Conservation (phyloP, 202 grass and related monocot species). For the Eragrostis tef region DNA sequence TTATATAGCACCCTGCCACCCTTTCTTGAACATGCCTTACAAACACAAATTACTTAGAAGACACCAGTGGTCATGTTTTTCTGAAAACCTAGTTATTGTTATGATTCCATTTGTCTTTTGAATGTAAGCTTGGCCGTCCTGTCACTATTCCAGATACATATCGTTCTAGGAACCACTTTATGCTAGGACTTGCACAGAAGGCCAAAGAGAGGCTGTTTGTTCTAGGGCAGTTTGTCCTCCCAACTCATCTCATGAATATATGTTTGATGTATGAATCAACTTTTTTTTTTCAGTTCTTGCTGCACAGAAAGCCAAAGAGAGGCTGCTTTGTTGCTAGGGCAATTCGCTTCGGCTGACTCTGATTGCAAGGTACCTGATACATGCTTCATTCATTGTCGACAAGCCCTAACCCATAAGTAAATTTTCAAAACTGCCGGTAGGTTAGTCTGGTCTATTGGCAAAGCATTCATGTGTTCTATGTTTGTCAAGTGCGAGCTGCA, state of each 20-base stretch:
- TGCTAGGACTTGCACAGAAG: neutral
- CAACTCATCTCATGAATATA: slow-evolving; percentile 15
- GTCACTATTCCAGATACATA: slow-evolving; percentile 15
- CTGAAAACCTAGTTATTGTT: too few species aligned
- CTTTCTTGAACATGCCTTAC: slow-evolving; percentile 7
- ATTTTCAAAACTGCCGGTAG: neutral
- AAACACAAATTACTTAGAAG: slow-evolving; percentile 24
- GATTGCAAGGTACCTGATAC: slow-evolving; percentile 81
- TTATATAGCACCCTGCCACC: neutral
- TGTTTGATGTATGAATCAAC: slow-evolving; percentile 36
- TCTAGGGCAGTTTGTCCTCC: neutral
- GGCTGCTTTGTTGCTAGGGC: slow-evolving; percentile 95
- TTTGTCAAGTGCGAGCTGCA: neutral
- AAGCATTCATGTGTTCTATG: neutral
- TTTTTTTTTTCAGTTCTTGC: slow-evolving; percentile 69
- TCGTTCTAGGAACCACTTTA: slow-evolving; percentile 2
- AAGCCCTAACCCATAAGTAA: neutral
- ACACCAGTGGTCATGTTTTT: too few species aligned
- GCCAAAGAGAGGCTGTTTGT: too few species aligned
- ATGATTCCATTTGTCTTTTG: neutral
- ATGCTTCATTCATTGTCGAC: slow-evolving; percentile 39
- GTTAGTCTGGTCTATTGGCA: neutral
- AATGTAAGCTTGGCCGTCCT: too few species aligned
- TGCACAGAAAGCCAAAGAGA: slow-evolving; percentile 99
- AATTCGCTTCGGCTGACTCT: slow-evolving; percentile 97